These are phyloP conservation scores for Pleurotus salmoneostramineus DNA, from an alignment of 768 basidiomycete genomes.

Conservation along the genomic window DNA sequence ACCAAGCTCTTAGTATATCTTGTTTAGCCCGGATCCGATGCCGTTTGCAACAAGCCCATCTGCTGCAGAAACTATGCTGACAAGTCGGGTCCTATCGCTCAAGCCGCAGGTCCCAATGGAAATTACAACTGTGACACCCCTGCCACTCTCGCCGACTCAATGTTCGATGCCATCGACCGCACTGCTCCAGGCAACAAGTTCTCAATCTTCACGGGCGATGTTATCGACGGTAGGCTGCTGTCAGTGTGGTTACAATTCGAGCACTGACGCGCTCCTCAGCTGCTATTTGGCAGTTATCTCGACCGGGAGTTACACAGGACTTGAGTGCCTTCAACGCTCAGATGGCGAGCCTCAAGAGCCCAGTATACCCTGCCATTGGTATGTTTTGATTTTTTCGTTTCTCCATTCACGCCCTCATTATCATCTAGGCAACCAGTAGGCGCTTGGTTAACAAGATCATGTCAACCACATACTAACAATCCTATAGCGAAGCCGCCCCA, in stretches of 20 bases:
- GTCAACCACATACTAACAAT: background rate
- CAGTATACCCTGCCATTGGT: slow-evolving; percentile 52
- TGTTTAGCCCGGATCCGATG: slow-evolving; percentile 44
- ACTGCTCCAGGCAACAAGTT: slow-evolving; percentile 34
- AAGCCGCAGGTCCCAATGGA: slow-evolving; percentile 47
- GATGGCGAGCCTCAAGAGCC: slow-evolving; percentile 34
- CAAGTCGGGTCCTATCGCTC: slow-evolving; percentile 26
- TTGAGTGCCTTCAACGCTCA: slow-evolving; percentile 43
- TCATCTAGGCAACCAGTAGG: slow-evolving; percentile 44
- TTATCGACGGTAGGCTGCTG: slow-evolving; percentile 45
- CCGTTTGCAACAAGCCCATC: slow-evolving; percentile 57
- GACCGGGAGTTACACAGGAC: slow-evolving; percentile 41
- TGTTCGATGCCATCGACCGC: slow-evolving; percentile 36
- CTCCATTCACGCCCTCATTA: background rate
- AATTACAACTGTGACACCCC: slow-evolving; percentile 52
- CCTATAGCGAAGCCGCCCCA: slow-evolving; percentile 49
- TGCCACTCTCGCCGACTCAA: slow-evolving; percentile 39
- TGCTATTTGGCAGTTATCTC: slow-evolving; percentile 45
- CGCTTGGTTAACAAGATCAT: background rate
- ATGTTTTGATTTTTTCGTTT: slow-evolving; percentile 6
- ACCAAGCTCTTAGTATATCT: background rate
- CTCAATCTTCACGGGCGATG: slow-evolving; percentile 63
- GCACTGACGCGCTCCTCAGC: slow-evolving; percentile 21
- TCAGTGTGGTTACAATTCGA: background rate
- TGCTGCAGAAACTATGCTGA: slow-evolving; percentile 54